Percentiles rank a stretch among this genome's conserved stretches.
phyloP scores from a whole-genome alignment of 2,329 filamentous ascomycete genomes.

The Cladosporium cucumerinum region DNA sequence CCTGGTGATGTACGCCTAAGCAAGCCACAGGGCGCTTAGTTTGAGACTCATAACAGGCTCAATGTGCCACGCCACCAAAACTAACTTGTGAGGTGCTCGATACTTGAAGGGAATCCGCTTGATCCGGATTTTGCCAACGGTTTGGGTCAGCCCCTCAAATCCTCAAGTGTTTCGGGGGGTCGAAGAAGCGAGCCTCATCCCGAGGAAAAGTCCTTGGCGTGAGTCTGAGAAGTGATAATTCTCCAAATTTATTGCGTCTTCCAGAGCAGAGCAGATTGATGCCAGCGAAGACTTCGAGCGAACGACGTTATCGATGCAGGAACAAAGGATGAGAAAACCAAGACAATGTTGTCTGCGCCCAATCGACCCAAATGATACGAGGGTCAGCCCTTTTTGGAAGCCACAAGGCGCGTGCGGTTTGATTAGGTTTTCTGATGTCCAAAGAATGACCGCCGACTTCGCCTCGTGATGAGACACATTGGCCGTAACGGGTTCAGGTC shows the following conservation, averaged over 20 bases:
- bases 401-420: neutral
- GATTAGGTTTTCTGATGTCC: neutral
- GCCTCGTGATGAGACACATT: conserved; percentile 2
- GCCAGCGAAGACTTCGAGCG: neutral
- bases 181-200: neutral
- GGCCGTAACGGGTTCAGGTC: neutral
- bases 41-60: neutral
- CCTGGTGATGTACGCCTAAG: neutral
- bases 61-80: neutral
- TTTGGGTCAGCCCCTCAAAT: neutral
- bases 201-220: neutral
- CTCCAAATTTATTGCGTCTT: neutral
- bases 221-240: neutral
- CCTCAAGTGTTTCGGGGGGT: neutral
- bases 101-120: neutral
- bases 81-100: neutral
- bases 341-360: neutral
- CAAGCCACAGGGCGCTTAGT: conserved; percentile 1
- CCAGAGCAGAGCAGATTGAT: neutral
- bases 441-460: neutral
- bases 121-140: neutral
- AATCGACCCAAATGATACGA: neutral
- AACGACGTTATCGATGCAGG: neutral
- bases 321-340: neutral
- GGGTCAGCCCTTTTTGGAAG: neutral